A percentile compares a stretch with the other conserved stretches of the same genome.
Conservation (phyloP, 2,329 filamentous ascomycete species). For the Sclerotinia subarctica region DNA sequence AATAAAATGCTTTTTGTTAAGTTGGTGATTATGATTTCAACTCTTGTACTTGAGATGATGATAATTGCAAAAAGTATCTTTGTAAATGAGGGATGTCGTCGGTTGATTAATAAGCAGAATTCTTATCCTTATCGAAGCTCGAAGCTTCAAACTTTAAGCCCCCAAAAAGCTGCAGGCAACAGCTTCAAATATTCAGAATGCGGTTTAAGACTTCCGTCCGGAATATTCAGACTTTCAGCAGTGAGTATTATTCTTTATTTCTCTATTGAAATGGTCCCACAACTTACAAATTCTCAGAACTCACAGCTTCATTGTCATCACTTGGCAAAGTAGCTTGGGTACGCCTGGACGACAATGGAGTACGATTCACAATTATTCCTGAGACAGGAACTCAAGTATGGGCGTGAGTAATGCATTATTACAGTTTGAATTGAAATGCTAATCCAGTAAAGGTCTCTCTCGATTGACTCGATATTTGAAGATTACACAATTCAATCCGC, state of each 20-base stretch:
- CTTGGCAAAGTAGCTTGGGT: conserved; percentile 45
- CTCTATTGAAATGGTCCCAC: background rate
- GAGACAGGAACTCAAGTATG: conserved; percentile 95
- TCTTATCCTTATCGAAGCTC: conserved; percentile 6
- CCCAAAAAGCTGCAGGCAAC: background rate
- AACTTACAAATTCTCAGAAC: conserved; percentile 45
- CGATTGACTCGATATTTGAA: conserved; percentile 82
- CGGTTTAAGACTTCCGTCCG: conserved; percentile 64
- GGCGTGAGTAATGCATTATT: conserved; percentile 60
- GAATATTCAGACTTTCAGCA: conserved; percentile 65
- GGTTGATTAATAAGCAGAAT: background rate
- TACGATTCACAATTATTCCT: conserved; percentile 93
- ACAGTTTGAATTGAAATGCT: conserved; percentile 35
- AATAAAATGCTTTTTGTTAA: background rate
- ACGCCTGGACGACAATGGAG: conserved; percentile 78
- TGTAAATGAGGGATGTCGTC: background rate
- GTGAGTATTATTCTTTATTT: conserved; percentile 41
- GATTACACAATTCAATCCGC: conserved; percentile 82
- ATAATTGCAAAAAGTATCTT: background rate
- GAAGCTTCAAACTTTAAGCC: background rate
- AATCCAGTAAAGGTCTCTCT: conserved; percentile 47
- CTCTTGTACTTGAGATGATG: too few species aligned
- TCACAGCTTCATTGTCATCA: conserved; percentile 61
- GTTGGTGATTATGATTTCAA: background rate
- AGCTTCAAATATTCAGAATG: conserved; percentile 45